Evolutionary conservation across 768 basidiomycete species (phyloP).

Genomic region (Boletus sp.): DNA sequence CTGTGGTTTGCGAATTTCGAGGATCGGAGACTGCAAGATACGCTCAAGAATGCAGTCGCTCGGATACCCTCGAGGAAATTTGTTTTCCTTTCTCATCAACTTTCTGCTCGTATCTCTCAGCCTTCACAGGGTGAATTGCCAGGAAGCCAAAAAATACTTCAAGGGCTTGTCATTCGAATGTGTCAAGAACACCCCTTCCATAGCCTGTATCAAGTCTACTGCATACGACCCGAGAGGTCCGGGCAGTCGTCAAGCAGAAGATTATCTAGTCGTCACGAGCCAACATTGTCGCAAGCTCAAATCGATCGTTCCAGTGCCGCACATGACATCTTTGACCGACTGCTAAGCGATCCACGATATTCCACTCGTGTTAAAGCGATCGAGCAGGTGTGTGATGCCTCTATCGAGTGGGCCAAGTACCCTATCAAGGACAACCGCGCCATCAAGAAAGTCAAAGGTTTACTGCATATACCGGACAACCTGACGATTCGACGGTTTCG

Average conservation of each 20-base stretch:
- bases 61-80: constrained; percentile 84
- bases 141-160: constrained; percentile 56
- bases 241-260: constrained; percentile 34
- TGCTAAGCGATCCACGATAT: constrained; percentile 42
- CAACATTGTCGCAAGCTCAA: constrained; percentile 38
- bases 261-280: constrained; percentile 43
- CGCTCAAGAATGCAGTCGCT: constrained; percentile 45
- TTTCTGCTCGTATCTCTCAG: constrained; percentile 81
- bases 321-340: constrained; percentile 51
- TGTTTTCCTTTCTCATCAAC: constrained; percentile 88
- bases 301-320: constrained; percentile 66
- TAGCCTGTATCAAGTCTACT: constrained; percentile 84
- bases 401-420: constrained; percentile 69
- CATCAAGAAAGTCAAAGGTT: constrained; percentile 25
- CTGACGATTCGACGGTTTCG: constrained; percentile 46
- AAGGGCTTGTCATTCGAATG: constrained; percentile 66
- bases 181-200: constrained; percentile 93
- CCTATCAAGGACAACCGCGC: constrained; percentile 41
- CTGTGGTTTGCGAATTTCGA: constrained; percentile 91
- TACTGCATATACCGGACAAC: constrained; percentile 42
- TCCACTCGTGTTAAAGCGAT: constrained; percentile 47
- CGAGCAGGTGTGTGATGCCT: constrained; percentile 60
- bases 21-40: constrained; percentile 43
- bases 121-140: constrained; percentile 27
- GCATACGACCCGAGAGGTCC: constrained; percentile 47